Evolutionary conservation across 495 filamentous ascomycete genomes (phyloP).

Genomic region (Aspergillus steynii): DNA sequence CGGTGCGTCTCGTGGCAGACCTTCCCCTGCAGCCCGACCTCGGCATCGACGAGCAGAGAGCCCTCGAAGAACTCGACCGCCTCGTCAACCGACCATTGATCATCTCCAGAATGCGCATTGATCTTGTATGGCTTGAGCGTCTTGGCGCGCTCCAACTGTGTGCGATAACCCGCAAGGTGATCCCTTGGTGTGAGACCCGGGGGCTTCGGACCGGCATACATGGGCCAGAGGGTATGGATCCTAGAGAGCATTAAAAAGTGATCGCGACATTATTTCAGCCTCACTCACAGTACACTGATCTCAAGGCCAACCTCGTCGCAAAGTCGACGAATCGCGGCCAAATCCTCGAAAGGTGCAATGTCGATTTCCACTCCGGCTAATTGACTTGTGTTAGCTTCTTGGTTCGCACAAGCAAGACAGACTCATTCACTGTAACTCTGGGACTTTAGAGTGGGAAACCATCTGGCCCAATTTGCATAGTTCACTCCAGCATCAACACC

Average conservation of each 20-base stretch:
- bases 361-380: conserved; percentile 27
- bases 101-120: conserved; percentile 3
- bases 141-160: conserved; percentile 14
- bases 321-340: conserved; percentile 18
- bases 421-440: conserved; percentile 26
- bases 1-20: conserved; percentile 32
- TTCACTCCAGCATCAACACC: conserved; percentile 23
- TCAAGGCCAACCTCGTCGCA: conserved; percentile 24
- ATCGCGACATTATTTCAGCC: too few relatives aligned
- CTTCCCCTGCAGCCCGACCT: conserved; percentile 24
- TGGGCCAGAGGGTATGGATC: conserved; percentile 23
- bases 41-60: conserved; percentile 24
- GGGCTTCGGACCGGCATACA: conserved; percentile 23
- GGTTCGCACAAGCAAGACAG: neutral
- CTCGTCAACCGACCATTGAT: conserved; percentile 28
- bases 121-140: conserved; percentile 17
- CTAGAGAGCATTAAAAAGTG: conserved; percentile 6
- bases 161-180: conserved; percentile 23
- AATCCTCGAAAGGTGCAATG: conserved; percentile 18
- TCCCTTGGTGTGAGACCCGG: conserved; percentile 18
- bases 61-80: conserved; percentile 27
- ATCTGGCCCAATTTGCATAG: conserved; percentile 21
- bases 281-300: conserved; percentile 23
- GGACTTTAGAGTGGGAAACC: conserved; percentile 22
- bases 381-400: too few relatives aligned